A percentile compares a stretch with the other conserved stretches of the same genome.
Conservation (phyloP, 208 protist genomes). For the Leishmania major region DNA sequence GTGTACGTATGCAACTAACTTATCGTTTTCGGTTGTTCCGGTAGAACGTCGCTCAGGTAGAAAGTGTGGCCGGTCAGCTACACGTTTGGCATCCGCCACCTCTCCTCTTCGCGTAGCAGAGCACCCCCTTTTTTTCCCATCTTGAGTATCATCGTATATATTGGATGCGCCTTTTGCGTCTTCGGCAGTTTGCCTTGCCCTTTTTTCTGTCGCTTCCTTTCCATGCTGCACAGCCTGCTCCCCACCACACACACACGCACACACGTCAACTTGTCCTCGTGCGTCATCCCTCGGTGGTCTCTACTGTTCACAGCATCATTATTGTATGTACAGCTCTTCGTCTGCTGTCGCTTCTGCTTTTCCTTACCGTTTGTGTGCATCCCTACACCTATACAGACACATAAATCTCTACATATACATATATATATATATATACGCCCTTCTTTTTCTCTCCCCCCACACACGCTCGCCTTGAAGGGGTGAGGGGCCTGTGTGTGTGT, state of each 20-base stretch:
- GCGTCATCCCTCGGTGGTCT: neutral
- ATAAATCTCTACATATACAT: neutral
- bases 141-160: neutral
- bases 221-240: neutral
- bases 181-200: neutral
- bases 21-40: neutral
- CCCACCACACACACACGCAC: neutral
- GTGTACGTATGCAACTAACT: neutral
- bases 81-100: neutral
- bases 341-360: neutral
- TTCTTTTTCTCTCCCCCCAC: neutral
- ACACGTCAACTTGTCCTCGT: neutral
- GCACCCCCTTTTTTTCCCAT: neutral
- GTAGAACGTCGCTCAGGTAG: neutral
- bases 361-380: neutral
- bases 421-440: neutral
- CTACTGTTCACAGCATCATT: neutral
- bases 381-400: neutral
- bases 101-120: neutral
- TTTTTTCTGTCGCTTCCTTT: constrained; percentile 7
- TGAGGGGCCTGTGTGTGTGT: neutral
- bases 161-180: neutral
- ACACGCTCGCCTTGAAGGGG: neutral
- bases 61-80: neutral
- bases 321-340: neutral